Evolutionary conservation across 305 asterid genomes (phyloP).

Genomic region (Withania somnifera): DNA sequence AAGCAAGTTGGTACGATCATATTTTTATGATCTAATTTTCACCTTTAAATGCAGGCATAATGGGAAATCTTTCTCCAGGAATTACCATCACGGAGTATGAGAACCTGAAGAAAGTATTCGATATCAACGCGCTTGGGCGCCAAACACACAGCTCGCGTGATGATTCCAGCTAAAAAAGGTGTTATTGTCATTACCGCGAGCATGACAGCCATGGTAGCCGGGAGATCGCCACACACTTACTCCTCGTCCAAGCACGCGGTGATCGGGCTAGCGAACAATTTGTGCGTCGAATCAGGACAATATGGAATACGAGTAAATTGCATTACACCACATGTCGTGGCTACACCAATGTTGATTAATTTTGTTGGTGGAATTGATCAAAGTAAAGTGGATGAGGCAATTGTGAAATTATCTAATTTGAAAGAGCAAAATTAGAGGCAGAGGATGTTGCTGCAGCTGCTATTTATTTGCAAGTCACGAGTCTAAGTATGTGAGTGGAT

Average conservation of each 20-base stretch:
- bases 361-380: slow-evolving; percentile 17
- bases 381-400: slow-evolving; percentile 27
- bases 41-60: slow-evolving; percentile 27
- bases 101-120: slow-evolving; percentile 32
- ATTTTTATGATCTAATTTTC: background rate
- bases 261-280: slow-evolving; percentile 50
- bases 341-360: slow-evolving; percentile 44
- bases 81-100: slow-evolving; percentile 8
- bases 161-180: slow-evolving; percentile 44
- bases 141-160: slow-evolving; percentile 51
- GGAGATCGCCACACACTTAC: slow-evolving; percentile 43
- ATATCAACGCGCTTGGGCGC: slow-evolving; percentile 44
- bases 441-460: slow-evolving; percentile 39
- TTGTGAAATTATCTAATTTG: slow-evolving; percentile 23
- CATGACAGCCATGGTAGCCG: slow-evolving; percentile 26
- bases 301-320: slow-evolving; percentile 55
- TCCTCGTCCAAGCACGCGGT: slow-evolving; percentile 53
- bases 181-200: slow-evolving; percentile 39
- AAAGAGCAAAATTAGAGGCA: slow-evolving; percentile 29
- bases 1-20: fast-evolving
- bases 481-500: slow-evolving; percentile 41
- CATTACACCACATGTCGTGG: slow-evolving; percentile 52
- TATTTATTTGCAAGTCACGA: slow-evolving; percentile 42
- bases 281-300: slow-evolving; percentile 55
- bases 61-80: slow-evolving; percentile 7